A percentile compares a stretch with the other conserved stretches of the same genome.
Conservation (phyloP, 2,329 filamentous ascomycete species). For the Metarhizium rileyi region DNA sequence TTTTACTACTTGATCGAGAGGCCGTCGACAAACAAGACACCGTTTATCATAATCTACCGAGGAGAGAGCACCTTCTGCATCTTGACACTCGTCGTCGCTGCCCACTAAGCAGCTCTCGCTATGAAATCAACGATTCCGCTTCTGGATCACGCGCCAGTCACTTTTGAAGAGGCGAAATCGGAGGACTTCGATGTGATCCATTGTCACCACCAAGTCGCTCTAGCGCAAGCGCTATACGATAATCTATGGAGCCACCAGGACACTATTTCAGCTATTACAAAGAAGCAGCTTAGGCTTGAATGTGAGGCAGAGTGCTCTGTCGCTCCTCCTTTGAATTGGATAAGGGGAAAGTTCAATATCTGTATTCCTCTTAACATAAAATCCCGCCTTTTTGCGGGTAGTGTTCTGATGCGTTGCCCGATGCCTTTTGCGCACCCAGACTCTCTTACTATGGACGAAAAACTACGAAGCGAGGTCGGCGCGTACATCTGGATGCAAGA, state of each 20-base stretch:
- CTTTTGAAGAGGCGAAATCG: not conserved
- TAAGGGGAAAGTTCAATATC: conserved; percentile 25
- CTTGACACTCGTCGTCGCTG: too few relatives aligned
- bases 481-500: conserved; percentile 18
- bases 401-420: conserved; percentile 20
- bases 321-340: conserved; percentile 16
- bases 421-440: conserved; percentile 22
- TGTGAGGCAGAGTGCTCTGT: conserved; percentile 15
- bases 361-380: conserved; percentile 21
- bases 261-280: conserved; percentile 10
- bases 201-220: not conserved
- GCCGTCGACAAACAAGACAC: too few relatives aligned
- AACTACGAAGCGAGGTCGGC: conserved; percentile 21
- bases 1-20: too few relatives aligned
- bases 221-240: not conserved
- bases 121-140: conserved; percentile 1
- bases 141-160: not conserved
- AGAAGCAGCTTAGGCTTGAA: conserved; percentile 17
- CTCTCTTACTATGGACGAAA: conserved; percentile 23
- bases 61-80: too few relatives aligned
- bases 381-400: conserved; percentile 11
- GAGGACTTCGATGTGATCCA: conserved; percentile 2
- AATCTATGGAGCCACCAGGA: conserved; percentile 9
- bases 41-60: too few relatives aligned
- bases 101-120: not conserved